phyloP scores from a whole-genome alignment of 768 basidiomycete genomes.

The Suillus spraguei region DNA sequence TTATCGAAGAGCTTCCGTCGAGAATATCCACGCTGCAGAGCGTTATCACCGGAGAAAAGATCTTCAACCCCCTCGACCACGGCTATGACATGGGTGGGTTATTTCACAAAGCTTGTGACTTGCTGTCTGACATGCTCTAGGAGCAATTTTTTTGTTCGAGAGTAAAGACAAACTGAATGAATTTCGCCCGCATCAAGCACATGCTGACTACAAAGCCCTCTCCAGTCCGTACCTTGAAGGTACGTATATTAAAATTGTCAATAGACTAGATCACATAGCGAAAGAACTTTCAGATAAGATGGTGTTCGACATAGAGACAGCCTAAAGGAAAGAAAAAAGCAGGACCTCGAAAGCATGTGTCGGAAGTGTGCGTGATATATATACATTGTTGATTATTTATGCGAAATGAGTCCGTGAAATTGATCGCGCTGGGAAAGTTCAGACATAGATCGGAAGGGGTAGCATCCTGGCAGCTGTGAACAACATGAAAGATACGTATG shows the following conservation, averaged over 20 bases:
- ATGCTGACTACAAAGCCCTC: slow-evolving; percentile 11
- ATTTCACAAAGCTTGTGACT: background rate
- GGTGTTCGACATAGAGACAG: slow-evolving; percentile 8
- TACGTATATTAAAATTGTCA: slow-evolving; percentile 4
- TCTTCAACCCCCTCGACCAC: slow-evolving; percentile 11
- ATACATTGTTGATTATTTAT: slow-evolving; percentile 8
- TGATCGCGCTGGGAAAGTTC: slow-evolving; percentile 11
- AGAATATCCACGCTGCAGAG: slow-evolving; percentile 14
- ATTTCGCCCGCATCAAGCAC: slow-evolving; percentile 13
- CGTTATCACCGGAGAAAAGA: slow-evolving; percentile 15
- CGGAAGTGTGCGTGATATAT: background rate
- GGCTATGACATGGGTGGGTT: slow-evolving; percentile 17
- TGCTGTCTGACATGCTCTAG: slow-evolving; percentile 10
- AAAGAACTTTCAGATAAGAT: slow-evolving; percentile 8
- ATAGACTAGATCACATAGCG: background rate
- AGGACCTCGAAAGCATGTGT: background rate
- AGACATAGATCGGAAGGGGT: slow-evolving; percentile 77
- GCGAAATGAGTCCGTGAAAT: background rate
- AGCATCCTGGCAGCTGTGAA: slow-evolving; percentile 46
- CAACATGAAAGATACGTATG: background rate
- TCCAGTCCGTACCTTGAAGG: slow-evolving; percentile 9
- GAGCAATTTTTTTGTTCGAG: slow-evolving; percentile 18
- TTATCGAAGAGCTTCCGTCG: slow-evolving; percentile 9
- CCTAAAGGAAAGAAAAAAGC: background rate
- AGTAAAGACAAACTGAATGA: slow-evolving; percentile 14